Conservation (phyloP, 108 stramenopile species). For the Cyclotella kingstonii region DNA sequence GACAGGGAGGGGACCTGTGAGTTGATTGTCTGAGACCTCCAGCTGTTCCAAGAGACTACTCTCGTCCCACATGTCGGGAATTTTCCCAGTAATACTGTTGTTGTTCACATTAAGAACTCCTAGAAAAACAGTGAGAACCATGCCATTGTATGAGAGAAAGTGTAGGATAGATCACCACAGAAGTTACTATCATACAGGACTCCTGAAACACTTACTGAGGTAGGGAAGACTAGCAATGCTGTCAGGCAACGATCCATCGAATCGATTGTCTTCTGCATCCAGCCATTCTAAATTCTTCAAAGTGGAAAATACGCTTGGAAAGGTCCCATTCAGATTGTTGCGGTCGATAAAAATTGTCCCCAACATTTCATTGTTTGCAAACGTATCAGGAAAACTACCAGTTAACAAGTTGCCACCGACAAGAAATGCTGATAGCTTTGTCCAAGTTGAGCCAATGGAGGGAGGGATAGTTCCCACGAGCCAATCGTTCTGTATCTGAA, state of each 20-base stretch:
- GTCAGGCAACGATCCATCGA: conserved; percentile 25
- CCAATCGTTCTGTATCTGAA: conserved; percentile 27
- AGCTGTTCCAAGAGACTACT: conserved; percentile 28
- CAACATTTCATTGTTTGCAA: conserved; percentile 25
- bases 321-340: conserved; percentile 36
- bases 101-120: conserved; percentile 30
- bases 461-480: conserved; percentile 22
- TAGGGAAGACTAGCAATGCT: conserved; percentile 22
- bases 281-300: conserved; percentile 43
- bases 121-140: not conserved
- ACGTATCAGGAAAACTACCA: conserved; percentile 22
- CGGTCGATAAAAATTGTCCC: conserved; percentile 35
- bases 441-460: conserved; percentile 23
- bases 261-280: conserved; percentile 29
- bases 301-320: conserved; percentile 31
- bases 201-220: conserved; percentile 22
- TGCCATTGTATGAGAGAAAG: not conserved
- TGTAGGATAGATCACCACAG: not conserved
- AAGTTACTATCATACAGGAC: not conserved
- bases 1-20: conserved; percentile 39
- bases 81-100: conserved; percentile 30
- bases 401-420: conserved; percentile 16
- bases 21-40: conserved; percentile 32
- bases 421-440: conserved; percentile 24
- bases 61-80: conserved; percentile 29